Conservation (phyloP, 768 basidiomycete species). For the Boletus rufocinnamomeus region DNA sequence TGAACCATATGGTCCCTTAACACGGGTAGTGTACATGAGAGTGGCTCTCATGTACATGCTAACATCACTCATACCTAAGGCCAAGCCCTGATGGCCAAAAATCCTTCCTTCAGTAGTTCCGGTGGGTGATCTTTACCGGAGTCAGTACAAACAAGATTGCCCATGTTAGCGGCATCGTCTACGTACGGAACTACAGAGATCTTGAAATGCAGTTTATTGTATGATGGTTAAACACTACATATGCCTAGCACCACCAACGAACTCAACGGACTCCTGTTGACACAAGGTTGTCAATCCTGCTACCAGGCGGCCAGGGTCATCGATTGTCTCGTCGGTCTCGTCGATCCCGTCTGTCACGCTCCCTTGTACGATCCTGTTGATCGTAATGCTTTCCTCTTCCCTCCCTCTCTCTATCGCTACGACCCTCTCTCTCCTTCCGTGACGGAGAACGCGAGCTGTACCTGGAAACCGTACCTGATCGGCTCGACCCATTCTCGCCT, state of each 20-base stretch:
- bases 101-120: background rate
- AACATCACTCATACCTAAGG: too few species aligned
- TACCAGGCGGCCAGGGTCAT: conserved; percentile 1
- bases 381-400: conserved; percentile 3
- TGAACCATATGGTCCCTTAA: too few species aligned
- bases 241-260: background rate
- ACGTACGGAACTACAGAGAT: background rate
- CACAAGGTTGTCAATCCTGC: background rate
- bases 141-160: background rate
- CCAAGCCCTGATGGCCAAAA: background rate
- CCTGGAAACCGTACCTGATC: conserved; percentile 46
- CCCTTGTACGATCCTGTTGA: conserved; percentile 19
- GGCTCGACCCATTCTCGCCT: conserved; percentile 31
- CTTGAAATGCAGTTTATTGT: too few species aligned
- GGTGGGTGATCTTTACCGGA: background rate
- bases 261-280: background rate
- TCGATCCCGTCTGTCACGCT: conserved; percentile 21
- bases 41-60: too few species aligned
- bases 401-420: conserved; percentile 22
- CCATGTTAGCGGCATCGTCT: too few species aligned
- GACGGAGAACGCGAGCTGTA: conserved; percentile 53
- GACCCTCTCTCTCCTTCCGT: conserved; percentile 29
- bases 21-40: too few species aligned
- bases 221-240: background rate
- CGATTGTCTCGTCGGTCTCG: conserved; percentile 17